phyloP scores from a whole-genome alignment of 306 rosid genomes.

The Lathyrus tuberosus region DNA sequence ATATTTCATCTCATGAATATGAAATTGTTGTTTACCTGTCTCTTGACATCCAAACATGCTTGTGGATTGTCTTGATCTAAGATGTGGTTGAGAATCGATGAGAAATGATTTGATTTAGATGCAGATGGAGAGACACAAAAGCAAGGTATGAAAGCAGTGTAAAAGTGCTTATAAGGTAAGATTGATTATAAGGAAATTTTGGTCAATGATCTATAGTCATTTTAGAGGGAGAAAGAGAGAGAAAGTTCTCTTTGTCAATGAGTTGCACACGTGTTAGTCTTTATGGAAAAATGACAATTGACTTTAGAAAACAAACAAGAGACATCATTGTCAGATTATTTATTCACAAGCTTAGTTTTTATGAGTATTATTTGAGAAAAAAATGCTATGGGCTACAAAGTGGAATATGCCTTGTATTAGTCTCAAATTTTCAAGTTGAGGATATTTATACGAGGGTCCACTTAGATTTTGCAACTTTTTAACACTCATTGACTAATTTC shows the following conservation, averaged over 20 bases:
- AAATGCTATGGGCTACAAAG: slow-evolving; percentile 44
- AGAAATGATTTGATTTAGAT: slow-evolving; percentile 25
- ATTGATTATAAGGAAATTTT: slow-evolving; percentile 42
- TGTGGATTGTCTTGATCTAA: slow-evolving; percentile 45
- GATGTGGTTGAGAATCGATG: slow-evolving; percentile 13
- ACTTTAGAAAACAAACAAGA: slow-evolving; percentile 46
- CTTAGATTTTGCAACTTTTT: slow-evolving; percentile 34
- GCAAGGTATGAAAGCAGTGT: slow-evolving; percentile 36
- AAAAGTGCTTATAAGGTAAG: slow-evolving; percentile 53
- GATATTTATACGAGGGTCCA: slow-evolving; percentile 33
- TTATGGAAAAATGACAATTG: slow-evolving; percentile 42
- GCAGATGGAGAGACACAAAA: slow-evolving; percentile 32
- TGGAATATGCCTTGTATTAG: slow-evolving; percentile 33
- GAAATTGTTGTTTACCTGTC: slow-evolving; percentile 50
- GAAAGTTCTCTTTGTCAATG: slow-evolving; percentile 36
- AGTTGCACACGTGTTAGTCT: slow-evolving; percentile 51
- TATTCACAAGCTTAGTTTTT: slow-evolving; percentile 24
- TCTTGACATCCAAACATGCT: slow-evolving; percentile 67
- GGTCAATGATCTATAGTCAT: slow-evolving; percentile 48
- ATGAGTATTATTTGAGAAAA: slow-evolving; percentile 7
- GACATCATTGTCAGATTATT: slow-evolving; percentile 43
- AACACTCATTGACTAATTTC: slow-evolving; percentile 31
- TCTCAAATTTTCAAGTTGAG: slow-evolving; percentile 18
- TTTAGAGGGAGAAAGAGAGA: slow-evolving; percentile 37
- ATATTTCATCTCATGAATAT: slow-evolving; percentile 3